Evolutionary conservation across 1,284 basidiomycete species (phyloP), one percentile per base, ranked within the genome.

Genomic region (Naganishia sp.): DNA sequence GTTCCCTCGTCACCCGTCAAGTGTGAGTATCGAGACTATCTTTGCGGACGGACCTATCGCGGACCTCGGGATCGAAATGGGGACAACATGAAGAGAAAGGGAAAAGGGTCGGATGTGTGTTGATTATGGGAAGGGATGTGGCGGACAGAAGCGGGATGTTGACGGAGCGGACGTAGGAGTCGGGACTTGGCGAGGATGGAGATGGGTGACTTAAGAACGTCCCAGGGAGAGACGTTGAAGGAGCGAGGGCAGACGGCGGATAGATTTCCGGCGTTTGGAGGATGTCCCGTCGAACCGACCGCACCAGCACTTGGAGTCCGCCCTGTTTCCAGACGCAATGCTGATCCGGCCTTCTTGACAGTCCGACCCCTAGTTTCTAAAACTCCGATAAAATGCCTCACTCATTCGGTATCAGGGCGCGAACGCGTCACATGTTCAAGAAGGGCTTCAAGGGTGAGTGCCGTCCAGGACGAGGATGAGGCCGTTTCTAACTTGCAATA

Each of bases 341-440:
- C 59, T 61, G 59, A 61, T 39, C 50, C 7, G 9, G 23, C 23
- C 21, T 43, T 28, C 46, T 18, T 16, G 21, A 61, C 23, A 61
- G 59, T 61, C 59, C 59, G 59, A 61, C 59, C 59, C 59, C 48
- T 61, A 61, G 59, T 61, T 60, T 59, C 33, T 49, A 61, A 61
- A 61, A 61, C 59, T 61, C 59, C 59, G 59, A 61, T 49, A 89
- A 87, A 81, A 98, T 97, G 94, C 94, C 95, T 85, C 92, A 98
- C 92, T 97, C 94, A 70, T 97, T 90, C 86, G 95, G 95, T 93
- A 92, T 95, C 86, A 89, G 94, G 81, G 94, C 94, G 88, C 93
- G 95, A 77, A 98, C 95, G 87, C 94, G 95, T 87, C 85, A 97
- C 85, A 96, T 99, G 92, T 99, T 99, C 90, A 94, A 90, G 87